Percentiles rank a stretch among this genome's conserved stretches.
These are phyloP conservation scores for Eremochloa ophiuroides DNA, from an alignment of 176 grass and related monocot species.

Conservation along the genomic window DNA sequence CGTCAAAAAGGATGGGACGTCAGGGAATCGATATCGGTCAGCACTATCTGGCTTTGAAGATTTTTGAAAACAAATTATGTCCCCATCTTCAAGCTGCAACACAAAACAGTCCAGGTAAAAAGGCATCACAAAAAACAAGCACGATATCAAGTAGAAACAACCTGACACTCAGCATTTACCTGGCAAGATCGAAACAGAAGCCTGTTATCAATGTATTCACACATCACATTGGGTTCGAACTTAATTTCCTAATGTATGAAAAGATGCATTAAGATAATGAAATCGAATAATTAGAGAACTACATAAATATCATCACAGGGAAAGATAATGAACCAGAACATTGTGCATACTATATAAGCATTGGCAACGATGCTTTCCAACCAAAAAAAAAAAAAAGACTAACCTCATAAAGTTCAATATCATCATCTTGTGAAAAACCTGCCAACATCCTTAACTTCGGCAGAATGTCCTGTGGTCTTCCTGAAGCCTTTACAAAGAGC, in stretches of 20 bases:
- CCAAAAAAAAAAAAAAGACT: conserved; percentile 35
- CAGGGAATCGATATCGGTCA: conserved; percentile 72
- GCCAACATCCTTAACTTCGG: conserved; percentile 85
- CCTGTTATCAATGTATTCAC: conserved; percentile 84
- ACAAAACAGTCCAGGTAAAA: conserved; percentile 34
- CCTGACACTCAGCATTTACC: conserved; percentile 37
- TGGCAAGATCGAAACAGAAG: conserved; percentile 78
- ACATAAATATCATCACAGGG: not conserved
- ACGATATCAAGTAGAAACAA: conserved; percentile 7
- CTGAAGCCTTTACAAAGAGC: conserved; percentile 77
- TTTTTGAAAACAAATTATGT: conserved; percentile 94
- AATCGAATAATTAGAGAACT: not conserved
- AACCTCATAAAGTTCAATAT: conserved; percentile 97
- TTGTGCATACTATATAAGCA: not conserved
- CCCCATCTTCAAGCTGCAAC: conserved; percentile 93
- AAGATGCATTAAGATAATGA: conserved; percentile 25
- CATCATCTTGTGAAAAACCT: conserved; percentile 76
- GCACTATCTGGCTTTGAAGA: conserved; percentile 47
- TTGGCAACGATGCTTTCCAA: not conserved
- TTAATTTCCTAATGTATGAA: conserved; percentile 85
- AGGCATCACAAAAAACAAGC: conserved; percentile 12
- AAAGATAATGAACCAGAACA: not conserved
- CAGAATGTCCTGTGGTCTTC: conserved; percentile 75
- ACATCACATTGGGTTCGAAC: conserved; percentile 97
- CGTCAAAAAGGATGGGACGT: conserved; percentile 83